phyloP scores from a whole-genome alignment of 495 filamentous ascomycete species.

The Penicillium daleae region DNA sequence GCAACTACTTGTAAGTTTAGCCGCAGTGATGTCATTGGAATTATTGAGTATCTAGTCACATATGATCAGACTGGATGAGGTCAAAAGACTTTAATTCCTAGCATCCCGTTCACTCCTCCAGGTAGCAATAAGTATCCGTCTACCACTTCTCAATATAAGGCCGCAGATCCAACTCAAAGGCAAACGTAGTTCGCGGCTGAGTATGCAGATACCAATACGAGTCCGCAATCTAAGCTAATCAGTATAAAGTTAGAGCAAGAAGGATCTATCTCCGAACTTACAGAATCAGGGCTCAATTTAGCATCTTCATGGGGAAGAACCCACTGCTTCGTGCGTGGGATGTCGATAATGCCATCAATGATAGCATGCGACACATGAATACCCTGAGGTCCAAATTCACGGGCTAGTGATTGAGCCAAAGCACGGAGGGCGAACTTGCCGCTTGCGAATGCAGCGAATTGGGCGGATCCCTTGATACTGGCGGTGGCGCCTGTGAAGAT shows the following conservation, averaged over 20 bases:
- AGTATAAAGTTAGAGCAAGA: conserved; percentile 10
- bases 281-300: conserved; percentile 79
- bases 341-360: conserved; percentile 89
- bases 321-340: conserved; percentile 67
- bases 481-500: conserved; percentile 90
- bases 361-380: conserved; percentile 87
- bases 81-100: not conserved
- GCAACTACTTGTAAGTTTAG: not conserved
- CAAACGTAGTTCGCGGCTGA: conserved; percentile 79
- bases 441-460: conserved; percentile 72
- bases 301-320: conserved; percentile 65
- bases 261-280: conserved; percentile 48
- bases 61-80: not conserved
- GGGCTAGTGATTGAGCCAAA: conserved; percentile 74
- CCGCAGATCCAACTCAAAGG: conserved; percentile 82
- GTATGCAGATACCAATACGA: conserved; percentile 88
- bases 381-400: conserved; percentile 87
- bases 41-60: not conserved
- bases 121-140: not conserved
- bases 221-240: conserved; percentile 74
- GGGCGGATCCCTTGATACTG: conserved; percentile 71
- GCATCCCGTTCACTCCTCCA: not conserved
- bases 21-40: not conserved
- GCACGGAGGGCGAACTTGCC: conserved; percentile 84
- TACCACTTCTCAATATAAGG: conserved; percentile 81